Evolutionary conservation across 805 yeast species (phyloP).

Genomic region (Starmera amethionina): DNA sequence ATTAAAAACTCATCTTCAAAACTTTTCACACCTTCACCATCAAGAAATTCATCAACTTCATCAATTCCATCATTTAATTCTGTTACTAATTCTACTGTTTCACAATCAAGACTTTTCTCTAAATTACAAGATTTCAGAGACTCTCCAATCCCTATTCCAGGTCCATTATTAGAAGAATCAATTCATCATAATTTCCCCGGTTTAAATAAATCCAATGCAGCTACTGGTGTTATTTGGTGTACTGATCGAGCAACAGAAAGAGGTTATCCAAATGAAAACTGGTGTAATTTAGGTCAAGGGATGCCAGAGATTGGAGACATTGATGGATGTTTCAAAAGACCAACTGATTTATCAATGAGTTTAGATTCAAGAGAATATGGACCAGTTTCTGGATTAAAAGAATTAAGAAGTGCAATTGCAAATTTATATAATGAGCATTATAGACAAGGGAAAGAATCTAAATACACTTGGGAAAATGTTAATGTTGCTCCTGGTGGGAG

Average conservation of each 20-base stretch:
- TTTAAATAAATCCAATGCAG: constrained; percentile 45
- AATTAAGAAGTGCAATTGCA: constrained; percentile 48
- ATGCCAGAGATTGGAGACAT: constrained; percentile 56
- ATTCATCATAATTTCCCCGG: constrained; percentile 39
- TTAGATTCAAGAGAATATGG: constrained; percentile 45
- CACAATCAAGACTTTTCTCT: constrained; percentile 1
- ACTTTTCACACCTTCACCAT: constrained; percentile 8
- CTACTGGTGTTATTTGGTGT: constrained; percentile 58
- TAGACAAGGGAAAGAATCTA: constrained; percentile 36
- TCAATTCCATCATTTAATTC: background rate
- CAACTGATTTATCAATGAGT: constrained; percentile 35
- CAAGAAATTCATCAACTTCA: background rate
- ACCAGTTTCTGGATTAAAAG: constrained; percentile 48
- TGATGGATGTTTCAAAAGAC: constrained; percentile 48
- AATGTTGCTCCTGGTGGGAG: constrained; percentile 59
- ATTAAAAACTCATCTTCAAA: constrained; percentile 16
- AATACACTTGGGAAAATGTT: constrained; percentile 50
- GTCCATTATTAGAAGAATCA: constrained; percentile 32
- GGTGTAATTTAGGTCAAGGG: constrained; percentile 59
- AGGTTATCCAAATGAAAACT: constrained; percentile 34
- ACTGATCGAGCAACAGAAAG: constrained; percentile 51
- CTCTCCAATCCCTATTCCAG: constrained; percentile 41
- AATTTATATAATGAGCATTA: constrained; percentile 44
- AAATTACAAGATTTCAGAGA: constrained; percentile 10
- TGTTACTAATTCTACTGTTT: background rate